Evolutionary conservation across 805 yeast genomes (phyloP), one percentile per base, ranked within the genome.

Genomic region (Tetrapisispora namnaoensis): DNA sequence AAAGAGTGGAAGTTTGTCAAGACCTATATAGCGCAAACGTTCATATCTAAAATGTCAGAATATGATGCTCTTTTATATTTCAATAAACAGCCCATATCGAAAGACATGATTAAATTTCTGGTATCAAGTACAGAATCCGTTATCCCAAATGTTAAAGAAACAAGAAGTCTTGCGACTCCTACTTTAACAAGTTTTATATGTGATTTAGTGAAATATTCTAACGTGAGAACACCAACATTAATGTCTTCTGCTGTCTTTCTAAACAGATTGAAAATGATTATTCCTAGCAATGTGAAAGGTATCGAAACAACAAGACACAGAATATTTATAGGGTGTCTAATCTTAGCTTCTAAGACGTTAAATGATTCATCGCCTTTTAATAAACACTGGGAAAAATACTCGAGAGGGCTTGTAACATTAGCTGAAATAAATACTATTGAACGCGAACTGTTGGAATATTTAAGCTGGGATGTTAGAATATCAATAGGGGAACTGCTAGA

Each of bases 321-420:
- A 52, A 86, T 91, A 50, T 93, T 91, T 56, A 71, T 91, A 46
- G 96, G 97, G 0, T 79, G 96, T 42, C 74, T 91, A 49, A 87
- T 91, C 41, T 69, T 93, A 44, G 86, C 95, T n/a, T 96, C 98
- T 16, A 91, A 91, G 70, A 82, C 81, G 53, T 76, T 90, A 54
- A 91, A 91, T 68, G 99, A 91, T 71, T 85, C 95, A 3, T 83
- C 95, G 20, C 99, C 99, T 40, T 76, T 91, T 64, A 91, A 91
- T 70, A 90, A 85, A 69, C 97, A 93, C 70, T 91, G 99, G 99
- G 83, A 95, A 4, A 76, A 79, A 51, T 90, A 91, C 71, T 90
- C 98, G 3, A 82, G 83, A 62, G 97, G 97, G 0, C 73, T 93
- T 40, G 76, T 91, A 51, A 63, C 81, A 10, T 70, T 86, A 37